A percentile compares a stretch with the other conserved stretches of the same genome.
Conservation (phyloP, 2,329 filamentous ascomycete species). For the Phoma herbarum region DNA sequence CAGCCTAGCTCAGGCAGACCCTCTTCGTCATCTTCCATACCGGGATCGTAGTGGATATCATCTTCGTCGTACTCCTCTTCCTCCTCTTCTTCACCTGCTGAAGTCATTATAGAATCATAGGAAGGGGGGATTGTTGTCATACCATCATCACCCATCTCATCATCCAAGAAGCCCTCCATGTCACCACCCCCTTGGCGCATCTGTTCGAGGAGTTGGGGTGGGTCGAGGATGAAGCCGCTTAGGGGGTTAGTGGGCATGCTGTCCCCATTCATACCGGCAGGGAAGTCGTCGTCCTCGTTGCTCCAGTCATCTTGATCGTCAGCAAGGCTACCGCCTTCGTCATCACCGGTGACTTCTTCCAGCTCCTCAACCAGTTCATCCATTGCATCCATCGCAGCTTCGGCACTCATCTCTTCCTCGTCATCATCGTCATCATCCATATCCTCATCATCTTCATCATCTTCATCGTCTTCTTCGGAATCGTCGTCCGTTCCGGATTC, state of each 20-base stretch:
- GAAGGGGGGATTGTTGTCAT: constrained; percentile 50
- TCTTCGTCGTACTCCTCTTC: constrained; percentile 73
- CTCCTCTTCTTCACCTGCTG: constrained; percentile 54
- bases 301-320: constrained; percentile 53
- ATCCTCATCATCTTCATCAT: constrained; percentile 62
- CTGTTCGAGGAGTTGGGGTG: constrained; percentile 50
- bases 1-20: constrained; percentile 55
- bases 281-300: constrained; percentile 59
- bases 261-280: constrained; percentile 58
- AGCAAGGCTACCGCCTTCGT: constrained; percentile 57
- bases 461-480: constrained; percentile 65
- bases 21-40: constrained; percentile 58
- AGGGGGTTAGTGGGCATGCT: constrained; percentile 57
- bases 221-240: constrained; percentile 47
- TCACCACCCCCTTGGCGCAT: constrained; percentile 57
- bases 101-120: constrained; percentile 43
- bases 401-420: constrained; percentile 51
- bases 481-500: constrained; percentile 63
- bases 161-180: constrained; percentile 63
- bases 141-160: constrained; percentile 67
- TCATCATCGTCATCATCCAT: constrained; percentile 58
- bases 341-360: constrained; percentile 59
- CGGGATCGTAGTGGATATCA: constrained; percentile 66
- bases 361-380: constrained; percentile 47
- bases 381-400: constrained; percentile 27